Evolutionary conservation across 202 grass and related monocot species (phyloP), one percentile per base, ranked within the genome.

Genomic region (Musa balbisiana): DNA sequence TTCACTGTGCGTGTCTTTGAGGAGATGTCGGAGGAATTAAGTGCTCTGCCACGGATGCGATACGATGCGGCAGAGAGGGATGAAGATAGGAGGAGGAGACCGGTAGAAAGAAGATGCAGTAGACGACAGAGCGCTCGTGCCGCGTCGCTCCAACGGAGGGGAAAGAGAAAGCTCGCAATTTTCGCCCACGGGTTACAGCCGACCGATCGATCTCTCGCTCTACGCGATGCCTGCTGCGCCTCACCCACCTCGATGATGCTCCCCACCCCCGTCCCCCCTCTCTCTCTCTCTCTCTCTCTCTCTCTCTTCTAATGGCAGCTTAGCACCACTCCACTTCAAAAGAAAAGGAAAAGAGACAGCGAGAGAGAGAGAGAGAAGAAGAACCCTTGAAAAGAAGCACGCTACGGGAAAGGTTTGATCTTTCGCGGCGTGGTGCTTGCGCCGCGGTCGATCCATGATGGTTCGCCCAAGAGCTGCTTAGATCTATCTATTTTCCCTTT

Each of bases 101-200:
- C 67, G 21, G 2, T 50, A 11, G 67, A 22, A 51, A 11, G 67
- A 13, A 11, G 67, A 3, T 8, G 16, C 17, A 21, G 67, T 10
- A 51, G 67, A 70, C 43, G 67, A 70, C 67, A 23, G 49, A 52
- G 27, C 1, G 67, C 67, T 70, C 67, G 67, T 70, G 67, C 49
- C 67, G 67, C 67, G 67, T 70, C 67, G 67, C 49, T 70, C 67
- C 67, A 70, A 70, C 21, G 10, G 67, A n/a, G 43, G 11, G 11
- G 20, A 33, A 13, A 20, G 20, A 3, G 49, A 52, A 51, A 51
- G 17, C 67, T 52, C 27, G 49, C 67, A 52, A 20, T 20, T 65
- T 24, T 70, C 43, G 67, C 67, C 33, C 67, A 21, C 67, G 5
- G 67, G 49, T 19, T 50, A 2, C 67, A 12, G 67, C 67, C 67